Evolutionary conservation across 345 rosid species (phyloP), one percentile per base, ranked within the genome.

Genomic region (Salix koriyanagi): DNA sequence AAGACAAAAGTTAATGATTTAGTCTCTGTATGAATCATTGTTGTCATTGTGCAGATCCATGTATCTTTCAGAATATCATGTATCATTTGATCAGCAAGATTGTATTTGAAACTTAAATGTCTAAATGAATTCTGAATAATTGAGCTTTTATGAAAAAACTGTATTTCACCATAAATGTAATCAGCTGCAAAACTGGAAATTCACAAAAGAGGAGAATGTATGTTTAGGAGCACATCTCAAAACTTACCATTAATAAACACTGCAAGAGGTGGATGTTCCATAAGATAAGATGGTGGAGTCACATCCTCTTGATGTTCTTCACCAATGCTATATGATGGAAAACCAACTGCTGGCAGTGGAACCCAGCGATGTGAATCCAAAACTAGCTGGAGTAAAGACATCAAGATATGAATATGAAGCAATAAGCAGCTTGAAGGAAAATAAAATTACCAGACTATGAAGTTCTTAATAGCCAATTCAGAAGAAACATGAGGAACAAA

Each of bases 201-300:
- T 75, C 48, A 72, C 19, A n/a, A 21, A 30, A 3, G 52, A 19
- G n/a, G 39, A 68, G 13, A 65, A 42, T 13, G 23, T 46, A 42
- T 41, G 76, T 23, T 50, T 28, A 69, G n/a, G 41, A 81, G 72
- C 32, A 65, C 32, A 39, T 52, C 61, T 37, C 34, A 54, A 54
- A 65, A 68, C 87, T 79, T 80, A 92, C 99, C 98, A 69, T 93
- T 96, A 69, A 93, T 75, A 83, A 96, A 96, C 67, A 96, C 97
- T 7, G 99, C 99, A 79, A 92, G 97, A 70, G 98, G 98, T 71
- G 99, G 97, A 83, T 96, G 97, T 83, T 96, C 99, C 99, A 96
- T 96, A 65, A 96, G 81, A 87, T 86, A 82, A 70, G 98, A 90
- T 23, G 99, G 99, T 4, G 99, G 98, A 75, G 94, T 89, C 79